phyloP scores from a whole-genome alignment of 164 flowering plant species.

The Hamamelis virginiana region DNA sequence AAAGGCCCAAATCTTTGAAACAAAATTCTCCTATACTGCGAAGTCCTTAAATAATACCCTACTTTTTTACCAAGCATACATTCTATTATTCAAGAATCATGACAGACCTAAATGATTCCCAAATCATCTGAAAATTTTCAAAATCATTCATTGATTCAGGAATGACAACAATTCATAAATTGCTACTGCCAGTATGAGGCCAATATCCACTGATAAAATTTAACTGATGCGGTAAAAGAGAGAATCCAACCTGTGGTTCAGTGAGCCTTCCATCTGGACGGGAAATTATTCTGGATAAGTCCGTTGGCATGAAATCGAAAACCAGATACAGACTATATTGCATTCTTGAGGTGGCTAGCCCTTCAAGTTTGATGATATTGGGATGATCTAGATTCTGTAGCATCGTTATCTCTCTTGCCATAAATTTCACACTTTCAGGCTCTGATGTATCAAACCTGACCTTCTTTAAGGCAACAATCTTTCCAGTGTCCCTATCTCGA shows the following conservation, averaged over 20 bases:
- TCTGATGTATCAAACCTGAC: constrained; percentile 69
- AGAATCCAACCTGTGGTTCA: constrained; percentile 51
- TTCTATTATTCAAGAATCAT: too few relatives aligned
- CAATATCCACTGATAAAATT: too few relatives aligned
- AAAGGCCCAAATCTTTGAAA: neutral
- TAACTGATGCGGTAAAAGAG: neutral
- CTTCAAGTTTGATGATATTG: constrained; percentile 67
- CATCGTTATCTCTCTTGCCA: constrained; percentile 74
- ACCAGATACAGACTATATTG: constrained; percentile 73
- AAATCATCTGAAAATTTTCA: too few relatives aligned
- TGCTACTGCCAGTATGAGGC: too few relatives aligned
- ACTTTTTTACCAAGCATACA: too few relatives aligned
- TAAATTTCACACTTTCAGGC: constrained; percentile 62
- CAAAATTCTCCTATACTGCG: too few relatives aligned
- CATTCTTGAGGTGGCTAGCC: constrained; percentile 73
- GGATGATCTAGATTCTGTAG: constrained; percentile 67
- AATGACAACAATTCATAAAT: too few relatives aligned
- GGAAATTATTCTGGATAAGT: constrained; percentile 43
- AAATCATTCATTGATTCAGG: too few relatives aligned
- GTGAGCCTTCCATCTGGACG: constrained; percentile 47
- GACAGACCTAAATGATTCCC: too few relatives aligned
- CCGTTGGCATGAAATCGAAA: constrained; percentile 61
- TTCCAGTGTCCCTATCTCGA: constrained; percentile 51
- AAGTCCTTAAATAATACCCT: too few relatives aligned
- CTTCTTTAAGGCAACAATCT: constrained; percentile 77